These are phyloP conservation scores for Knoxia roxburghii DNA, from an alignment of 257 asterid genomes.

Conservation along the genomic window DNA sequence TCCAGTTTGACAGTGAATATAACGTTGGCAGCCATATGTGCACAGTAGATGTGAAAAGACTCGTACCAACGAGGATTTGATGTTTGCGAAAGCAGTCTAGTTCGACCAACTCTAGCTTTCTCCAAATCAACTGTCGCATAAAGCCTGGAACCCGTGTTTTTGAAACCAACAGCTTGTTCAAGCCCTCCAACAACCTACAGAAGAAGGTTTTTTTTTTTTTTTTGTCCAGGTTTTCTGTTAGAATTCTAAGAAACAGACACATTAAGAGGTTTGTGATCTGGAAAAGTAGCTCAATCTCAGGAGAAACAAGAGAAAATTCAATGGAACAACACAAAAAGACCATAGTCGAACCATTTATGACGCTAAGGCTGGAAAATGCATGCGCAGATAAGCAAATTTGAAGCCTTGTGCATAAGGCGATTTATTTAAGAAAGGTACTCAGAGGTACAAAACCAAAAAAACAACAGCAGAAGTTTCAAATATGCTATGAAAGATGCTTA, in stretches of 20 bases:
- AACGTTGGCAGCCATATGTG: constrained; percentile 31
- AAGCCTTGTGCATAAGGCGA: background rate
- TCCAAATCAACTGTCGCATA: constrained; percentile 60
- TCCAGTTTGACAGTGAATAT: constrained; percentile 32
- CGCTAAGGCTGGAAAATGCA: background rate
- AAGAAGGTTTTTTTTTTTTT: background rate
- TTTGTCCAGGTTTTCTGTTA: no score
- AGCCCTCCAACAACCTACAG: constrained; percentile 48
- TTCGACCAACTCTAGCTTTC: constrained; percentile 56
- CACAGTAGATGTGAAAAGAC: constrained; percentile 37
- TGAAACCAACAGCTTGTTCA: constrained; percentile 41
- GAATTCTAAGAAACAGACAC: background rate
- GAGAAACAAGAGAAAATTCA: background rate
- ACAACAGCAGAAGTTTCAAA: background rate
- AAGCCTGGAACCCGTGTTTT: constrained; percentile 31
- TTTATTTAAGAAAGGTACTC: background rate
- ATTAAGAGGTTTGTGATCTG: background rate
- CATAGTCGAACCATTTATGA: background rate
- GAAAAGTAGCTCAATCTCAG: background rate
- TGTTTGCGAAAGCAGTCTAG: constrained; percentile 21
- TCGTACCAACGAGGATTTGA: constrained; percentile 37
- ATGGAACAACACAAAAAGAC: background rate
- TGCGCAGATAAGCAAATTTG: background rate
- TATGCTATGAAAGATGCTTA: background rate
- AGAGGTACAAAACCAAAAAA: background rate